A percentile compares a stretch with the other conserved stretches of the same genome.
Evolutionary conservation across 1,284 basidiomycete species (phyloP).

Genomic region (Leccinum subrobustum): DNA sequence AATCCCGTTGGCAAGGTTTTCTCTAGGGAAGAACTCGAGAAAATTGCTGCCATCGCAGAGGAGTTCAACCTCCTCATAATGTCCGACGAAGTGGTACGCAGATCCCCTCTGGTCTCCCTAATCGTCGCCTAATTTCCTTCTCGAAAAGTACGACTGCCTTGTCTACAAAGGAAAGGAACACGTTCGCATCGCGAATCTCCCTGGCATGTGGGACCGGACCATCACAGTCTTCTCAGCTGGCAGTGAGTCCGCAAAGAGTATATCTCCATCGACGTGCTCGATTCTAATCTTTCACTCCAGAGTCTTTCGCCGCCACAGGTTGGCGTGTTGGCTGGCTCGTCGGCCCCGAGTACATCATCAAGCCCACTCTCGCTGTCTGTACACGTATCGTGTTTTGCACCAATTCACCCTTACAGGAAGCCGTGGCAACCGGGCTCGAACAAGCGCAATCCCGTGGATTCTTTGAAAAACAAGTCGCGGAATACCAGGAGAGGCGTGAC

Average conservation of each 20-base stretch:
- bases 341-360: conserved; percentile 81
- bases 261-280: neutral
- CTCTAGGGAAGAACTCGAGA: conserved; percentile 76
- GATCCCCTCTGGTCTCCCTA: conserved; percentile 24
- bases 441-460: conserved; percentile 72
- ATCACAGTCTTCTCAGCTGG: conserved; percentile 82
- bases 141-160: conserved; percentile 84
- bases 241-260: conserved; percentile 45
- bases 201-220: conserved; percentile 98
- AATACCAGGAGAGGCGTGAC: conserved; percentile 82
- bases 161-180: conserved; percentile 89
- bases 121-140: conserved; percentile 1
- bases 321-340: conserved; percentile 98
- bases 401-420: conserved; percentile 91
- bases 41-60: conserved; percentile 84
- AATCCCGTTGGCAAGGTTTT: conserved; percentile 98
- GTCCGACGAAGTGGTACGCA: conserved; percentile 91
- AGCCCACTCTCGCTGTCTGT: conserved; percentile 84
- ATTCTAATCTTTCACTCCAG: conserved; percentile 38
- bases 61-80: conserved; percentile 94
- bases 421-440: conserved; percentile 84
- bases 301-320: conserved; percentile 97
- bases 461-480: conserved; percentile 74
- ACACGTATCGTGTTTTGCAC: conserved; percentile 95
- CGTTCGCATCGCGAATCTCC: conserved; percentile 86